phyloP scores from a whole-genome alignment of 805 yeast species.

The Starmerella powellii region DNA sequence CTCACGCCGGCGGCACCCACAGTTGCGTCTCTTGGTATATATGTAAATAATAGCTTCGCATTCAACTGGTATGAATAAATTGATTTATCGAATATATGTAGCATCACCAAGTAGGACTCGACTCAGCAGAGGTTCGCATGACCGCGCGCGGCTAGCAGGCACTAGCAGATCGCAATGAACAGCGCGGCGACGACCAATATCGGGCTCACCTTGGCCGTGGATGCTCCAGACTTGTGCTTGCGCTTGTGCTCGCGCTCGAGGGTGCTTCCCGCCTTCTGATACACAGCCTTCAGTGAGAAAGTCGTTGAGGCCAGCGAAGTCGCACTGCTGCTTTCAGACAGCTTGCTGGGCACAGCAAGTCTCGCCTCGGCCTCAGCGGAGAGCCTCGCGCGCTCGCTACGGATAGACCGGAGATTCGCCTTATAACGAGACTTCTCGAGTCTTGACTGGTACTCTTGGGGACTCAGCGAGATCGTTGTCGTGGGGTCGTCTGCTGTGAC shows the following conservation, averaged over 20 bases:
- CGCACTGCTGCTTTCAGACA: neutral
- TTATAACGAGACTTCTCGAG: slow-evolving; percentile 12
- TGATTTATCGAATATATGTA: too few relatives aligned
- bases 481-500: slow-evolving; percentile 17
- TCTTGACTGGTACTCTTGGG: slow-evolving; percentile 16
- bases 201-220: too few relatives aligned
- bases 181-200: too few relatives aligned
- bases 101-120: too few relatives aligned
- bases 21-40: too few relatives aligned
- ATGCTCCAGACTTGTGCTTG: too few relatives aligned
- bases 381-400: slow-evolving; percentile 12
- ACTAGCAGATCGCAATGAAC: neutral
- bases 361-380: slow-evolving; percentile 3
- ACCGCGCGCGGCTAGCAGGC: neutral
- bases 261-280: too few relatives aligned
- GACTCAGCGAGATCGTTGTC: slow-evolving; percentile 14
- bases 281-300: too few relatives aligned
- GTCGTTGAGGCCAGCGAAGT: neutral
- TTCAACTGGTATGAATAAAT: too few relatives aligned
- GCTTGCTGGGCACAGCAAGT: neutral
- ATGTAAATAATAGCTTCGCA: too few relatives aligned
- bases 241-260: too few relatives aligned
- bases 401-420: slow-evolving; percentile 17
- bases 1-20: too few relatives aligned
- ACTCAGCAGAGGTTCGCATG: neutral